A percentile compares a stretch with the other conserved stretches of the same genome.
Evolutionary conservation across 208 protist species (phyloP).

Genomic region (Wallacemonas collosoma): DNA sequence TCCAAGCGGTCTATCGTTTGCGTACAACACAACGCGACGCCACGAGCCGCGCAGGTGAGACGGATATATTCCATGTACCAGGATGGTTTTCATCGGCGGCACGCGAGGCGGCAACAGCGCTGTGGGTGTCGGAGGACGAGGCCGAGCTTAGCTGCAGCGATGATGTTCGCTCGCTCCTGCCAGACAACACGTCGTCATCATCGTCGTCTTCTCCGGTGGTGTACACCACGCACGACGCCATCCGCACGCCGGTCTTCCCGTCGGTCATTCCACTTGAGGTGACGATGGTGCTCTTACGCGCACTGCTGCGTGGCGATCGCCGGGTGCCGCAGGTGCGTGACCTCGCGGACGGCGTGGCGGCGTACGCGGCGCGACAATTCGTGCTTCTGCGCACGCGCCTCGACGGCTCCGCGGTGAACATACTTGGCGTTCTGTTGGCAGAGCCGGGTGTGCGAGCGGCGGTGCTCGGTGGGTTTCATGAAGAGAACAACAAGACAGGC

Average conservation of each 20-base stretch:
- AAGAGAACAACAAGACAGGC: too few species aligned
- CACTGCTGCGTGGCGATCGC: slow-evolving; percentile 26
- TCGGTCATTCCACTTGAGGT: slow-evolving; percentile 29
- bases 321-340: slow-evolving; percentile 25
- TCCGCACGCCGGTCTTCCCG: slow-evolving; percentile 17
- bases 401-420: slow-evolving; percentile 49
- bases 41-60: slow-evolving; percentile 11
- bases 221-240: slow-evolving; percentile 15
- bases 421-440: slow-evolving; percentile 21
- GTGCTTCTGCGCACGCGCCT: slow-evolving; percentile 68
- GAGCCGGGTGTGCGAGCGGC: neutral
- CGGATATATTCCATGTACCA: neutral
- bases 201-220: slow-evolving; percentile 26
- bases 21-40: slow-evolving; percentile 10
- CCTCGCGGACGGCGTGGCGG: slow-evolving; percentile 54
- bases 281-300: slow-evolving; percentile 32
- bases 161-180: slow-evolving; percentile 20
- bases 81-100: slow-evolving; percentile 18
- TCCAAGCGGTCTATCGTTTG: slow-evolving; percentile 35
- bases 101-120: slow-evolving; percentile 22
- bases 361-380: slow-evolving; percentile 63
- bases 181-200: neutral
- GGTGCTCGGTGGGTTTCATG: neutral
- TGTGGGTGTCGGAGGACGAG: slow-evolving; percentile 2
- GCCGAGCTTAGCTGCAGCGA: slow-evolving; percentile 29